Evolutionary conservation across 148 eudicot species (phyloP).

Genomic region (Arctostaphylos glauca): DNA sequence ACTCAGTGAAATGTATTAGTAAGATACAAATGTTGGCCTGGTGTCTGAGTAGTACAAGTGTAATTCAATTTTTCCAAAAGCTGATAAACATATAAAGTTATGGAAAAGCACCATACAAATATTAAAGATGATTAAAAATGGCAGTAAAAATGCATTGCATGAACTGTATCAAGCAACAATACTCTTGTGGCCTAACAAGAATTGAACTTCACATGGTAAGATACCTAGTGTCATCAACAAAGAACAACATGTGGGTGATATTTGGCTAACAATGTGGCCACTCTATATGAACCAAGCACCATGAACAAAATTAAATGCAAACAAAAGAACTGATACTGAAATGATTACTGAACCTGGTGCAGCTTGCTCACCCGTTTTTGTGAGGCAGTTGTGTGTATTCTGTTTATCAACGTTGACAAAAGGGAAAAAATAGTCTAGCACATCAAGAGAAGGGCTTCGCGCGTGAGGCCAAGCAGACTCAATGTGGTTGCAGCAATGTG

Average conservation of each 20-base stretch:
- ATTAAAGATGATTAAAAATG: background rate
- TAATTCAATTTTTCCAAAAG: background rate
- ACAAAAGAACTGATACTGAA: background rate
- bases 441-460: constrained; percentile 90
- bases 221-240: too few relatives aligned
- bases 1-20: too few relatives aligned
- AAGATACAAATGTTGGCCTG: too few relatives aligned
- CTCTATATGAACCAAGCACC: background rate
- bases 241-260: background rate
- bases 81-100: background rate
- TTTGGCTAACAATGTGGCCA: background rate
- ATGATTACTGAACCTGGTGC: background rate
- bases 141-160: background rate
- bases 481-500: constrained; percentile 93
- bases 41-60: too few relatives aligned
- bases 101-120: background rate
- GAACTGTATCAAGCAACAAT: background rate
- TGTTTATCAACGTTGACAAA: background rate
- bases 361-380: background rate
- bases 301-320: too few relatives aligned
- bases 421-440: constrained; percentile 26
- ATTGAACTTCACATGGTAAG: background rate
- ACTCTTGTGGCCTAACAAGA: background rate
- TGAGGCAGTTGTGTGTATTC: background rate
- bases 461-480: constrained; percentile 79